Base-by-base conservation (phyloP, 495 filamentous ascomycete genomes). In the Neurospora sp. region DNA sequence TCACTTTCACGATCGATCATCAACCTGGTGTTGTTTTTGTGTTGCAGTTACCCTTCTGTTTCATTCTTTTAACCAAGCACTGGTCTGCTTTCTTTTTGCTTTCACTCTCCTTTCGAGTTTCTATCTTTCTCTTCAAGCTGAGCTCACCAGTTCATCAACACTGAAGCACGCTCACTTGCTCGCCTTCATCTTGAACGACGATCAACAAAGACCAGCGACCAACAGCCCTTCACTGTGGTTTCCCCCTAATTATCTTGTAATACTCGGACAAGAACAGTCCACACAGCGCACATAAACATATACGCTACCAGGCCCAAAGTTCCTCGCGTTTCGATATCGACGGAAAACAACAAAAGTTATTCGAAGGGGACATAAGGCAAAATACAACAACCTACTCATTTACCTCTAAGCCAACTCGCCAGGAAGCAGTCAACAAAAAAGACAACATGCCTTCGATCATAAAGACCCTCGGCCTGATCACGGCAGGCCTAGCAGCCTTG, bases 71-170 rank as follows among this genome's bases (percentile, higher is more conserved):
- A 75, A 75, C 79, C 80, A 86, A 88, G 85, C 86, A 82, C 85
- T 84, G 85, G 85, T 87, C 84, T 88, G 86, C 86, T 61, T 61
- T 1, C 12, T 59, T 31, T 12, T 8, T 61, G 53, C 22, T 88
- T 84, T 85, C 78, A 80, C 80, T 84, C 82, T 80, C 81, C 74
- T 69, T 68, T 73, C n/a, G 2, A 61, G 27, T 45, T 40, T 69
- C 48, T 16, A 53, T 45, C 40, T 72, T 73, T 75, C 42, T 73
- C 73, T 70, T 76, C 74, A 16, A 61, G 53, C 78, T 73, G 68
- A 71, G 70, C 69, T 74, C 72, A 77, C 53, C 74, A 53, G 20
- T 12, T 53, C 20, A 12, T 12, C 20, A 8, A 53, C 45, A 5
- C 45, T 22, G 9, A 53, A 22, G 4, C 9, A 12, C 45, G 4